phyloP scores from a whole-genome alignment of 2,329 filamentous ascomycete species.

The Pyricularia sp. region DNA sequence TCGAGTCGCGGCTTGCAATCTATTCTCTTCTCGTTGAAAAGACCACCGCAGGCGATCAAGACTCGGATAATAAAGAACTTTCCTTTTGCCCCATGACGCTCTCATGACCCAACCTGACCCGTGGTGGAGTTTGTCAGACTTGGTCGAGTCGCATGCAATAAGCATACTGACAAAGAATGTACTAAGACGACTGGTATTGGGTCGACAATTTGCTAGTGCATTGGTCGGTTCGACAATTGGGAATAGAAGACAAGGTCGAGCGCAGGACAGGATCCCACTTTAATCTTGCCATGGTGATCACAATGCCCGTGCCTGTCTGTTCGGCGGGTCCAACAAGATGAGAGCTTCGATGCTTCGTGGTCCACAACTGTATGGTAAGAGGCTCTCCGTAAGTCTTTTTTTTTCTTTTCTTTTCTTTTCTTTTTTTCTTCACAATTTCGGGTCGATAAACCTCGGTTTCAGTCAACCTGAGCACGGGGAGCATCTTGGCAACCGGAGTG shows the following conservation, averaged over 20 bases:
- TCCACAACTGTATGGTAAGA: neutral
- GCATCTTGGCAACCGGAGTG: neutral
- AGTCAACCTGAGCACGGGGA: neutral
- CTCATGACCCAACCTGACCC: neutral
- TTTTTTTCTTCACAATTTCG: neutral
- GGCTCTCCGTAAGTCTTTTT: neutral
- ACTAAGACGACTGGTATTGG: neutral
- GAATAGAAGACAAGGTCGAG: neutral
- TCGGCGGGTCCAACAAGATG: neutral
- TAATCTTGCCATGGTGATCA: neutral
- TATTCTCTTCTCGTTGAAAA: neutral
- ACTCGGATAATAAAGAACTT: neutral
- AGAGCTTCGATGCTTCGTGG: neutral
- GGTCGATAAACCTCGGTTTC: neutral
- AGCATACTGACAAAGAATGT: neutral
- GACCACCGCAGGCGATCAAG: neutral
- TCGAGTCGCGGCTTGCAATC: neutral
- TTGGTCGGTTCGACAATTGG: neutral
- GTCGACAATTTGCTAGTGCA: neutral
- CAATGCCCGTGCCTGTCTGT: neutral
- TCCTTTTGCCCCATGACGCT: neutral
- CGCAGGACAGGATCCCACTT: neutral
- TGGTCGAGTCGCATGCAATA: neutral
- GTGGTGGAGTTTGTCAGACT: neutral
- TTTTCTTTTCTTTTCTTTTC: neutral